Evolutionary conservation across 371 early-diverging fungal species (phyloP), one percentile per base, ranked within the genome.

Genomic region (Apophysomyces elegans): DNA sequence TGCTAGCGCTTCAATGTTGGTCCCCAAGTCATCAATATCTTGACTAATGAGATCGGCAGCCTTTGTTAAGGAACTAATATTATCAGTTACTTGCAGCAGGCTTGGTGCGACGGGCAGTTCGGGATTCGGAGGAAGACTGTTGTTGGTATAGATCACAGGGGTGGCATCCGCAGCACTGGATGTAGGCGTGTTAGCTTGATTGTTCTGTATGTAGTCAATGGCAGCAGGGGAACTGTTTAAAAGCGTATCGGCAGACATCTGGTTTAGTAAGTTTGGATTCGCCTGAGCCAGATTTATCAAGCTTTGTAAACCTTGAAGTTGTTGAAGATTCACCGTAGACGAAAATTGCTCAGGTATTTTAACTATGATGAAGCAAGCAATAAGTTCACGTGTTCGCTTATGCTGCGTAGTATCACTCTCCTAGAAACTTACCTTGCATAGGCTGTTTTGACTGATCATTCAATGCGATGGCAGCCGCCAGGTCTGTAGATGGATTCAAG

Each of bases 21-120:
- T 60, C 7, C 74, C 81, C 4, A 81, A 59, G 35, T 71, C 72
- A 44, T 79, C 76, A 45, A 81, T 81, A 43, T 77, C 73, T 41
- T 75, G 69, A 41, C 65, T 77, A 9, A 81, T 66, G 16, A 69
- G 68, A 58, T 76, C 71, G 4, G 80, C 77, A 7, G 77, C 62
- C 38, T 63, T 63, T 5, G 69, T 46, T 6, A 73, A 60, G 18
- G 61, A 61, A 0, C 67, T 61, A 12, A 80, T 74, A 37, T 66
- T 68, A 37, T 69, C 65, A 13, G 72, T 68, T 3, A 73, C 59
- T 39, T 71, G 58, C 26, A 39, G 54, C 1, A 75, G 61, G 4
- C 65, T 64, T 1, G 58, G 64, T 6, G 58, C 45, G 9, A 21
- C 54, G 11, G 54, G 54, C 1, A 21, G 21, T 18, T 18, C 54